Evolutionary conservation across 305 asterid genomes (phyloP).

Genomic region (Fraxinus platypoda): DNA sequence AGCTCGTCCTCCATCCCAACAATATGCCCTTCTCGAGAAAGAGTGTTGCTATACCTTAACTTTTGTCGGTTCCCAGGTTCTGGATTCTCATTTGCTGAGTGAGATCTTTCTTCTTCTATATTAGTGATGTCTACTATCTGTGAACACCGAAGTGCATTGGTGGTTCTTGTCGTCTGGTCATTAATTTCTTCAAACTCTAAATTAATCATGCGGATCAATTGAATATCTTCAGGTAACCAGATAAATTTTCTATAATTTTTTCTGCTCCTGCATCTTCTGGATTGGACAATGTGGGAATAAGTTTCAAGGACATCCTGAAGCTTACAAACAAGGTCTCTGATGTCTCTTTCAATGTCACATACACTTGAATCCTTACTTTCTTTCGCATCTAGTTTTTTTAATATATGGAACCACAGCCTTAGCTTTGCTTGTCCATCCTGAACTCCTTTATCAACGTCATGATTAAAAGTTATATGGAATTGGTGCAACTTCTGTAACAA

Average conservation of each 20-base stretch:
- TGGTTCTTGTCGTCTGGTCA: too few species aligned
- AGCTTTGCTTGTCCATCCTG: background rate
- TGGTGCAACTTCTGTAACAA: too few species aligned
- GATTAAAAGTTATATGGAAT: rapidly evolving
- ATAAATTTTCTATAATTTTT: too few species aligned
- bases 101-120: background rate
- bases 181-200: background rate
- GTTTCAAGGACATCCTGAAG: background rate
- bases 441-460: rapidly evolving
- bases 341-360: background rate
- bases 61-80: background rate
- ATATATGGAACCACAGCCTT: background rate
- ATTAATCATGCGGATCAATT: too few species aligned
- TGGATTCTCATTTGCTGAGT: background rate
- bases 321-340: background rate
- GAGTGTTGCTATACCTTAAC: background rate
- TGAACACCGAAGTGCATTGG: too few species aligned
- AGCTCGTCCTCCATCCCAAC: background rate
- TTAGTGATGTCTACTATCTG: too few species aligned
- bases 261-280: background rate
- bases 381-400: background rate
- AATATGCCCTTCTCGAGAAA: background rate
- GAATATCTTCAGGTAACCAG: too few species aligned
- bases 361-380: background rate
- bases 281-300: background rate